Evolutionary conservation across 2,329 filamentous ascomycete species (phyloP), one percentile per base, ranked within the genome.

Genomic region (Arthrobotrys musiformis): DNA sequence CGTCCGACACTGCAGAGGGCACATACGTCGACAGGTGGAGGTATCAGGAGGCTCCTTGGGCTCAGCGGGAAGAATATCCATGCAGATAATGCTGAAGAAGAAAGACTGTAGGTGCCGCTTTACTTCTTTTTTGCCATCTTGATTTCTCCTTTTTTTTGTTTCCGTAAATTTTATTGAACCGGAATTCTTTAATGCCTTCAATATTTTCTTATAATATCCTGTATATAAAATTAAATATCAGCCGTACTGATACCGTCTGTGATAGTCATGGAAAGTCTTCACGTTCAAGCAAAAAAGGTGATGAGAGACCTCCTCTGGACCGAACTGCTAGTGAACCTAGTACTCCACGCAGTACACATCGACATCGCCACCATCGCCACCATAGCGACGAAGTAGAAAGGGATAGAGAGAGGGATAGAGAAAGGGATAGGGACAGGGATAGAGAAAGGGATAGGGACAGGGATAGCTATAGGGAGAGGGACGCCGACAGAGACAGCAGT

Each of bases 161-260:
- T 72, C 19, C 26, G 28, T 24, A 58, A 58, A 66, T 17, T n/a
- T 50, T 46, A 17, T 66, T 62, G 28, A 46, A 46, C 15, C 42
- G 30, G 42, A 42, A 52, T 58, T 58, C 22, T 50, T 52, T 61
- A 15, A 50, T 73, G 35, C 46, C 13, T 48, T 28, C 26, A 44
- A 69, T 67, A 42, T 52, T 48, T 69, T 63, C 33, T 24, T 48
- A 48, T 58, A 61, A 46, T 58, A 58, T 69, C 64, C 48, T 76
- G 72, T 76, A 76, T 64, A 76, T 76, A 76, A 76, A 56, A 58
- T 56, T 52, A 60, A 63, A 75, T 70, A 76, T 64, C 60, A 76
- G 46, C 54, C 22, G 46, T 70, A 76, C 72, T 76, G 72, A 76
- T 76, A 42, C 54, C 9, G 37, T 70, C 22, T 70, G 37, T 58